Conservation (phyloP, 768 basidiomycete species). For the Mycena rebaudengoi region DNA sequence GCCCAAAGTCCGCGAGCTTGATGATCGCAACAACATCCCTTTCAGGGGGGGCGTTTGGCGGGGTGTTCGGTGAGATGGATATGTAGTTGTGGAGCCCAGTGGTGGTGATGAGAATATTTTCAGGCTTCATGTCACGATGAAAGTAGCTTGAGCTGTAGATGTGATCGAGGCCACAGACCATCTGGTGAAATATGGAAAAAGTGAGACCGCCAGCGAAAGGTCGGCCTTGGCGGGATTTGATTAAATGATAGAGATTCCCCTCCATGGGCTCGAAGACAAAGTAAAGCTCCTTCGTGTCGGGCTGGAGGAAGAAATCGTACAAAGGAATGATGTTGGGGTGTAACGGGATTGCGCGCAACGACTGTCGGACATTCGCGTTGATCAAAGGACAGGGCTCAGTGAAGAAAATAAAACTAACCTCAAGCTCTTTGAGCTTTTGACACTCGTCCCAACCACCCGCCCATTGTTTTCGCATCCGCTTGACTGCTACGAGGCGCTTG, state of each 20-base stretch:
- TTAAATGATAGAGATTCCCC: conserved; percentile 98
- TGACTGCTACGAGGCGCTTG: conserved; percentile 95
- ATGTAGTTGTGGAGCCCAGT: conserved; percentile 94
- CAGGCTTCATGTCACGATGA: conserved; percentile 99
- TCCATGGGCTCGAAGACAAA: conserved; percentile 99
- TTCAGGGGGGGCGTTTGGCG: conserved; percentile 73
- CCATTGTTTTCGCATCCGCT: conserved; percentile 98
- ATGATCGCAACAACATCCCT: conserved; percentile 96
- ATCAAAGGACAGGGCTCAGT: conserved; percentile 25
- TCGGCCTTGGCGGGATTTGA: conserved; percentile 94
- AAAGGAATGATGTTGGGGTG: conserved; percentile 98
- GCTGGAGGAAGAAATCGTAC: conserved; percentile 99
- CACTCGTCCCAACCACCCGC: conserved; percentile 99
- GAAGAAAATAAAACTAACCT: conserved; percentile 61
- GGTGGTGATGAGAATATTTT: conserved; percentile 98
- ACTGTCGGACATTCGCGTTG: conserved; percentile 65
- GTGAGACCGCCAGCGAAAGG: conserved; percentile 97
- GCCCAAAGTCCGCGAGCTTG: conserved; percentile 98
- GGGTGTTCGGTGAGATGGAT: conserved; percentile 72
- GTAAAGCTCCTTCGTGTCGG: conserved; percentile 94
- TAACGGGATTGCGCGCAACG: conserved; percentile 90
- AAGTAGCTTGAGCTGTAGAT: conserved; percentile 95
- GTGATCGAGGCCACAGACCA: conserved; percentile 89
- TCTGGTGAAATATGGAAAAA: conserved; percentile 93
- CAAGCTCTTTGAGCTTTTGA: conserved; percentile 92